Evolutionary conservation across 1,284 basidiomycete genomes (phyloP).

Genomic region (Sporisorium sorghi): DNA sequence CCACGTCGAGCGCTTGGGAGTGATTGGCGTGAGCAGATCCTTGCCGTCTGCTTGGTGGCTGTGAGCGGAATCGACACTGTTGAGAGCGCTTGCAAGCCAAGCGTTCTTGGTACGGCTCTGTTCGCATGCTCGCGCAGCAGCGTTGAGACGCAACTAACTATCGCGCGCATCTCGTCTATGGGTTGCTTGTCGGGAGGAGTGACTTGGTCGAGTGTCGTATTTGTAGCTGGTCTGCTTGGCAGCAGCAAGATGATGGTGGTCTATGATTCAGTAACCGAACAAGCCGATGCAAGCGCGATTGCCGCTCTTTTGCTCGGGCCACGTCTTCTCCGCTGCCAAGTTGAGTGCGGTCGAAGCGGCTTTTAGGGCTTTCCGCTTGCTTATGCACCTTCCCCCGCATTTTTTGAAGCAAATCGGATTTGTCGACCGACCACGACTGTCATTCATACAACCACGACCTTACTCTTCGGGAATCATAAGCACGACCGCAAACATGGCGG

Average conservation of each 20-base stretch:
- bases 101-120: background rate
- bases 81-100: background rate
- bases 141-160: conserved; percentile 8
- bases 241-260: background rate
- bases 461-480: background rate
- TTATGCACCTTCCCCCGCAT: conserved; percentile 20
- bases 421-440: conserved; percentile 11
- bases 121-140: conserved; percentile 16
- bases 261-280: conserved; percentile 21
- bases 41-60: background rate
- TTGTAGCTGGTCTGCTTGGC: conserved; percentile 3
- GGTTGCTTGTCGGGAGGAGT: background rate
- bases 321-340: background rate
- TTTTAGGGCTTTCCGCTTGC: no score
- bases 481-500: conserved; percentile 19
- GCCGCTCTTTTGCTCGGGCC: conserved; percentile 14
- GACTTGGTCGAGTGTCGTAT: background rate
- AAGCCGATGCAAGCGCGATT: conserved; percentile 34
- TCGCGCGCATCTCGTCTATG: conserved; percentile 10
- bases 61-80: background rate
- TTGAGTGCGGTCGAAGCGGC: conserved; percentile 25
- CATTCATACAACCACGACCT: background rate
- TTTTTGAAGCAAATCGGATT: conserved; percentile 10
- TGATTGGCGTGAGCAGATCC: background rate
- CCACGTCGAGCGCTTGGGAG: background rate